These are phyloP conservation scores for Omphalotus olearius DNA, from an alignment of 1,284 basidiomycete genomes.

Conservation along the genomic window DNA sequence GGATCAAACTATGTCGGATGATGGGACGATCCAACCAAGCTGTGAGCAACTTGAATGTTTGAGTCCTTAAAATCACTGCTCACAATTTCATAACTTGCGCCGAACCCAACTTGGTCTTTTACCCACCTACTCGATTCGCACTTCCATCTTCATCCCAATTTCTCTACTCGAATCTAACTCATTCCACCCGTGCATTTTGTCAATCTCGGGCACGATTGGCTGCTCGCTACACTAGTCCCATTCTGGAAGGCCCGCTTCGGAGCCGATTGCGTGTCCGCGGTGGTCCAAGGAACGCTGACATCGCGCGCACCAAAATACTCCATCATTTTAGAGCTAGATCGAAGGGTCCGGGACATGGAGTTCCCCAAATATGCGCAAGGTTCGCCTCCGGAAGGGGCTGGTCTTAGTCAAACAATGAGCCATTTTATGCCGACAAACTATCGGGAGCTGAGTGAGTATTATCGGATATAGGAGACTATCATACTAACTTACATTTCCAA, in stretches of 20 bases:
- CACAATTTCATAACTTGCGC: not conserved
- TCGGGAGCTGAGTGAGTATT: conserved; percentile 51
- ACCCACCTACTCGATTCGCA: not conserved
- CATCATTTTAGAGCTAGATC: conserved; percentile 57
- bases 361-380: conserved; percentile 50
- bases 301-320: conserved; percentile 64
- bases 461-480: not conserved
- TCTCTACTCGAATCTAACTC: not conserved
- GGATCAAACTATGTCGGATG: conserved; percentile 46
- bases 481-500: not conserved
- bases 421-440: conserved; percentile 67
- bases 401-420: conserved; percentile 52
- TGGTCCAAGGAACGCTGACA: conserved; percentile 61
- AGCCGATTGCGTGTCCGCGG: conserved; percentile 58
- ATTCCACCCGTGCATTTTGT: not conserved
- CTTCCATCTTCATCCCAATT: not conserved
- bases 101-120: not conserved
- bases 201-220: not conserved
- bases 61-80: conserved; percentile 9
- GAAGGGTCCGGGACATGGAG: conserved; percentile 59
- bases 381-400: conserved; percentile 34
- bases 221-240: conserved; percentile 43
- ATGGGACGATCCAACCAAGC: conserved; percentile 47
- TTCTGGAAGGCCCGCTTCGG: conserved; percentile 73
- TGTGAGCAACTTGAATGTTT: conserved; percentile 36